Base-by-base conservation (phyloP, 257 asterid genomes). In the Gentiana macrophylla region DNA sequence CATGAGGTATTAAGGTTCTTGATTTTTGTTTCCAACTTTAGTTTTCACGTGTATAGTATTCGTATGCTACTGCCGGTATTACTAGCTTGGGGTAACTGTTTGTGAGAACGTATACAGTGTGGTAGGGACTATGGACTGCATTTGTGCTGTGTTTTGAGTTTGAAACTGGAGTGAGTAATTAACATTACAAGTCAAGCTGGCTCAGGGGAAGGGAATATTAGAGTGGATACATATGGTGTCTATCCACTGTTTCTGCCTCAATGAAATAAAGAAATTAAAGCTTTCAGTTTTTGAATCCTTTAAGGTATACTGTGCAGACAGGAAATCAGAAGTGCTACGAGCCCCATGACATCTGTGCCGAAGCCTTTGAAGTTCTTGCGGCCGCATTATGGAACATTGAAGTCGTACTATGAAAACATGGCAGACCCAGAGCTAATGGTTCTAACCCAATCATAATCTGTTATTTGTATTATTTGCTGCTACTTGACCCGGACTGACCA, bases 271-370 rank as follows among this genome's bases (percentile, higher is more conserved):
- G 50, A 32, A n/a, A 57, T 47, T 32, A 44, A 32, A 41, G 9
- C 49, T 6, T 38, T 2, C 10, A 2, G n/a, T 35, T 13, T 58
- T 24, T 24, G 24, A 24, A 66, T 9, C 37, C 13, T 33, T 3
- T 33, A 47, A 34, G 57, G 64, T 52, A 61, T 61, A 49, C 58
- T 54, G 57, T 60, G 33, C 59, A 91, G 98, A 68, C 94, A 83
- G 72, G 99, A 92, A 73, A 92, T 92, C 55, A 94, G 97, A 6
- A 77, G 83, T 10, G 80, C 99, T 35, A 92, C 97, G 59, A 88
- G 97, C 77, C 88, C 99, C 12, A 92, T 92, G 97, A 92, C 99
- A 55, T 84, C 95, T 13, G 97, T 92, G 59, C 97, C 99, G 5
- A 92, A 92, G 73, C 99, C 99, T 34, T 68, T 92, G 66, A 88